A percentile compares a stretch with the other conserved stretches of the same genome.
These are phyloP conservation scores for Verticillium alfalfae DNA, from an alignment of 2,329 filamentous ascomycete genomes.

Conservation along the genomic window DNA sequence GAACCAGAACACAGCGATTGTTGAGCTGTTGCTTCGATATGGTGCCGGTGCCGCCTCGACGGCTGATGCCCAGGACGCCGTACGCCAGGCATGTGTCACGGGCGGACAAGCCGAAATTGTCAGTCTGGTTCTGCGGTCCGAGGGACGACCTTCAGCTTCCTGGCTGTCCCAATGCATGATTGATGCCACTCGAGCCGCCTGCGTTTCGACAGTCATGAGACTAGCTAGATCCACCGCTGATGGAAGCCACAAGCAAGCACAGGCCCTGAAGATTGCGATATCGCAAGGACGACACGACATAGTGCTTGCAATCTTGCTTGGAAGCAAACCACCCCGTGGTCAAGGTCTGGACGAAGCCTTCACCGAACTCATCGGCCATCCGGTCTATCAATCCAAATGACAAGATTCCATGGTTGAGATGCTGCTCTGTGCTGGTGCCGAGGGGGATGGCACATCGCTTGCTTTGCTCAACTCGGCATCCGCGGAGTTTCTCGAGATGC, in stretches of 20 bases:
- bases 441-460: constrained; percentile 41
- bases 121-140: constrained; percentile 41
- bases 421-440: constrained; percentile 52
- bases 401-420: constrained; percentile 49
- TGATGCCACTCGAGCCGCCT: constrained; percentile 43
- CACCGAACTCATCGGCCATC: constrained; percentile 35
- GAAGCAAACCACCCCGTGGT: constrained; percentile 43
- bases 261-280: constrained; percentile 46
- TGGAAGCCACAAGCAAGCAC: constrained; percentile 43
- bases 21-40: constrained; percentile 42
- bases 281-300: constrained; percentile 45
- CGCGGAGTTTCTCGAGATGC: constrained; percentile 48
- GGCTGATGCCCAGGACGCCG: constrained; percentile 45
- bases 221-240: constrained; percentile 49
- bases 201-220: constrained; percentile 41
- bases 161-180: constrained; percentile 45
- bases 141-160: constrained; percentile 35
- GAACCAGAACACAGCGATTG: constrained; percentile 33
- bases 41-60: constrained; percentile 27
- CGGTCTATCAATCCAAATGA: constrained; percentile 40
- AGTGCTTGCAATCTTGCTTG: constrained; percentile 47
- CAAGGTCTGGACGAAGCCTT: constrained; percentile 46
- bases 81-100: constrained; percentile 42
- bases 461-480: constrained; percentile 43
- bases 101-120: constrained; percentile 41